Conservation (phyloP, 371 early-diverging fungal species). For the Fennellomyces sp. region DNA sequence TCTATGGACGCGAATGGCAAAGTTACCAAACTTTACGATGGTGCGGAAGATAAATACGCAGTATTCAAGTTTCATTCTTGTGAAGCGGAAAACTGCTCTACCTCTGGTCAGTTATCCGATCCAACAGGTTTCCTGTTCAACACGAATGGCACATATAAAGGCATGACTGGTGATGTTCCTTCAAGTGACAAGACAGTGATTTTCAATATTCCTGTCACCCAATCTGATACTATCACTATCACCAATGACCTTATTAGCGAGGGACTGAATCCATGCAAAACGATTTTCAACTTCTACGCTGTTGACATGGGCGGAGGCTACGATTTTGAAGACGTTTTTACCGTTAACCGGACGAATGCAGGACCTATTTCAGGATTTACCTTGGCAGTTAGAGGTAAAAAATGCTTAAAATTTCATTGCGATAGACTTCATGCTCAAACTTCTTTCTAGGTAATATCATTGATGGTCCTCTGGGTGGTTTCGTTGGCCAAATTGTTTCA, state of each 20-base stretch:
- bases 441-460: background rate
- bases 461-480: background rate
- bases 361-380: background rate
- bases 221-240: background rate
- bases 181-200: slow-evolving; percentile 3
- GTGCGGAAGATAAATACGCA: no score
- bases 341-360: background rate
- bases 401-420: background rate
- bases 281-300: background rate
- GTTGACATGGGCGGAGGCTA: background rate
- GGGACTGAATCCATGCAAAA: background rate
- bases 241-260: background rate
- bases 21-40: no score
- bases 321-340: background rate
- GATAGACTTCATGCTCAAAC: background rate
- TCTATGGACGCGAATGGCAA: background rate
- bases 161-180: slow-evolving; percentile 1
- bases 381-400: background rate
- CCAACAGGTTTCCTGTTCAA: background rate
- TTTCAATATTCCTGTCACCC: slow-evolving; percentile 12
- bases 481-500: background rate
- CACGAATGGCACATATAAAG: slow-evolving; percentile 3
- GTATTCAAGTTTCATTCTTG: no score
- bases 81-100: no score
- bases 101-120: background rate